Evolutionary conservation across 495 filamentous ascomycete species (phyloP).

Genomic region (Penicillium arizonense): DNA sequence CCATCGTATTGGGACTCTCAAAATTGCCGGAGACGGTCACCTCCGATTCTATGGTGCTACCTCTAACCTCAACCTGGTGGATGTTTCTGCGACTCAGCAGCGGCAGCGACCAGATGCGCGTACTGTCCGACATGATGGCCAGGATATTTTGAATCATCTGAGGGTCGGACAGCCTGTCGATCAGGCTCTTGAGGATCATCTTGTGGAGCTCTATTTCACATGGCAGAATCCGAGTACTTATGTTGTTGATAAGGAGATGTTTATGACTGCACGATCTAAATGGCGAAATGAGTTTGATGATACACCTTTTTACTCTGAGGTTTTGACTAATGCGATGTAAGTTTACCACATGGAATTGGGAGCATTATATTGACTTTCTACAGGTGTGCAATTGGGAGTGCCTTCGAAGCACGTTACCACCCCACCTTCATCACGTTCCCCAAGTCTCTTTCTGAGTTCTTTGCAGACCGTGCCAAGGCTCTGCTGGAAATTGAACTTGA

Average conservation of each 20-base stretch:
- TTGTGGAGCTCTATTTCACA: slow-evolving; percentile 49
- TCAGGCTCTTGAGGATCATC: slow-evolving; percentile 43
- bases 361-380: not conserved
- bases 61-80: slow-evolving; percentile 47
- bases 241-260: slow-evolving; percentile 51
- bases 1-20: slow-evolving; percentile 46
- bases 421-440: slow-evolving; percentile 48
- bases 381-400: slow-evolving; percentile 49
- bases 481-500: slow-evolving; percentile 50
- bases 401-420: slow-evolving; percentile 47
- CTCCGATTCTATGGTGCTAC: slow-evolving; percentile 49
- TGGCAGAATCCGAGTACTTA: slow-evolving; percentile 53
- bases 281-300: slow-evolving; percentile 44
- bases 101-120: slow-evolving; percentile 52
- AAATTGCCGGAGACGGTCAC: slow-evolving; percentile 50
- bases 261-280: slow-evolving; percentile 36
- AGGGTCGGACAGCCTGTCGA: slow-evolving; percentile 44
- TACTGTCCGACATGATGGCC: slow-evolving; percentile 45
- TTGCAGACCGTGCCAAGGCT: slow-evolving; percentile 48
- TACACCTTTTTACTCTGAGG: slow-evolving; percentile 49
- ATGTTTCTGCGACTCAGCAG: slow-evolving; percentile 45
- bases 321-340: slow-evolving; percentile 51
- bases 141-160: slow-evolving; percentile 43
- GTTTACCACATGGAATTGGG: not conserved
- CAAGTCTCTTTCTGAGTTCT: slow-evolving; percentile 47